These are phyloP conservation scores for Canavalia gladiata DNA, from an alignment of 306 rosid species.

Conservation along the genomic window DNA sequence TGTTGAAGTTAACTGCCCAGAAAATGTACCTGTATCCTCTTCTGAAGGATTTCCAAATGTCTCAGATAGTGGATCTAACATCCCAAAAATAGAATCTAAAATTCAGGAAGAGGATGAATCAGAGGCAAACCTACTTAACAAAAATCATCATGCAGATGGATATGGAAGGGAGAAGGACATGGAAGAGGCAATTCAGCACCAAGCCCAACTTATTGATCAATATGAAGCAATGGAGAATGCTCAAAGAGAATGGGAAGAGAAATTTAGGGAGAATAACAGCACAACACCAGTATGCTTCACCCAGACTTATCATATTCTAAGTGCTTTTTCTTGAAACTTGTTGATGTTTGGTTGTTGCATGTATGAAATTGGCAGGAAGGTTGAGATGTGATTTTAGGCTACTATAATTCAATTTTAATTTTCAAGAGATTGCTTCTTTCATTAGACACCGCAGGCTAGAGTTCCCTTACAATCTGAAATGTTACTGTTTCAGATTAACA, in stretches of 20 bases:
- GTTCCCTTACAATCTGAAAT: constrained; percentile 43
- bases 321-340: constrained; percentile 12
- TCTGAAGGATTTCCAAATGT: constrained; percentile 62
- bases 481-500: constrained; percentile 27
- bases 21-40: constrained; percentile 57
- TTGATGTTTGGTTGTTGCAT: constrained; percentile 47
- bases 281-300: constrained; percentile 75
- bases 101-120: constrained; percentile 56
- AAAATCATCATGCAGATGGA: constrained; percentile 55
- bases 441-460: constrained; percentile 40
- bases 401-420: constrained; percentile 27
- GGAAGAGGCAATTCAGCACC: constrained; percentile 83
- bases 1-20: constrained; percentile 47
- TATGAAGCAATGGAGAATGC: constrained; percentile 93
- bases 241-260: constrained; percentile 97
- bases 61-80: constrained; percentile 53
- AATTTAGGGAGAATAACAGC: constrained; percentile 84
- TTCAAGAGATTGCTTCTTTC: constrained; percentile 23
- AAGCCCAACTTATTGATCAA: constrained; percentile 76
- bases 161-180: constrained; percentile 67
- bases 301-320: constrained; percentile 20
- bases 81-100: constrained; percentile 55
- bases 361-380: constrained; percentile 18
- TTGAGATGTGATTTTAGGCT: constrained; percentile 42
- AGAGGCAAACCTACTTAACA: constrained; percentile 42